Evolutionary conservation across 83 land plant species (phyloP), one percentile per base, ranked within the genome.

Genomic region (Thuja plicata): DNA sequence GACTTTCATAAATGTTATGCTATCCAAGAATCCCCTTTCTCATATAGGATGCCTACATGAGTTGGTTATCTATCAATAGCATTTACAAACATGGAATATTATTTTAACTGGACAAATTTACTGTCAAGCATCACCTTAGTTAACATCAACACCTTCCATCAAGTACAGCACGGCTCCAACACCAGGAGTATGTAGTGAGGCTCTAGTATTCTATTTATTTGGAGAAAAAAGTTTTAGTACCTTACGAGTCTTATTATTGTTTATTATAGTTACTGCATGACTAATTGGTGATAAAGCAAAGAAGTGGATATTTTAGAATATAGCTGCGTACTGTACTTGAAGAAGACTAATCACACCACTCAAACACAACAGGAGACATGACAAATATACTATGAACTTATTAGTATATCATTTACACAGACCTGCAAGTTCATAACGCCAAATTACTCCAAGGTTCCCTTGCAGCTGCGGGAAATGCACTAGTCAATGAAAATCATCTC

Each of bases 221-320:
- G 73, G 38, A 34, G 16, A 32, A 34, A 34, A 76, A 76, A 11
- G 40, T 13, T 13, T 32, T 34, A 76, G 38, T 35, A 76, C 38
- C 19, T 76, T 34, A 13, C 34, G 3, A 35, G 38, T 3, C 3
- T 34, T 9, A 34, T 76, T 32, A 34, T 35, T 76, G 16, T 76
- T 76, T 76, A 76, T 76, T 66, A 66, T 11, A 66, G 9, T 27
- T 66, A 66, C 30, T 66, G 32, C 10, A 66, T 1, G 8, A 66
- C n/a, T 27, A 27, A 8, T 41, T 27, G 24, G 3, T 46, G 24
- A 21, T 35, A 80, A 3, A 3, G 24, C 84, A 80, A 48, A 80
- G 46, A 45, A 21, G 46, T 80, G 84, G 27, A 80, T 8, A 80
- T 80, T 80, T 80, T 27, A 79, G n/a, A 80, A 80, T 80, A 45